phyloP scores from a whole-genome alignment of 75 land plant species.

The Pinus albicaulis region DNA sequence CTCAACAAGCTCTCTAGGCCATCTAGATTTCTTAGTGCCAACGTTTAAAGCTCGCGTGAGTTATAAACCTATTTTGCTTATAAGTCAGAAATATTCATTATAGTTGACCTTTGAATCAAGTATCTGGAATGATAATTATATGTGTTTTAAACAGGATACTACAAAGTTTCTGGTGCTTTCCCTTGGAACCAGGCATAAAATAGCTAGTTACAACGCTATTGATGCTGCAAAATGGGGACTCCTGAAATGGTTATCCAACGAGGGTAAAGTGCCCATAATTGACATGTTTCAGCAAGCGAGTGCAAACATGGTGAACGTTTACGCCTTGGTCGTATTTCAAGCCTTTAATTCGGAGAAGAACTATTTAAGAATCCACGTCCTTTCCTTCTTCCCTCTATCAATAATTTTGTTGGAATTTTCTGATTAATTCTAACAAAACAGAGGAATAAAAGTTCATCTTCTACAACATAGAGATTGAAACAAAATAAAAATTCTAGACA shows the following conservation, averaged over 20 bases:
- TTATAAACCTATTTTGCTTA: not conserved
- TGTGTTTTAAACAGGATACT: not conserved
- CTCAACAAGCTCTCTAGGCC: not conserved
- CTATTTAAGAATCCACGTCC: conserved; percentile 48
- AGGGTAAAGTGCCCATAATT: conserved; percentile 28
- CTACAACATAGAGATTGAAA: too few species aligned
- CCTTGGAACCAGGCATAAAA: conserved; percentile 23
- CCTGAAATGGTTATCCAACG: conserved; percentile 37
- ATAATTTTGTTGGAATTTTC: not conserved
- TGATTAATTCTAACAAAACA: too few species aligned
- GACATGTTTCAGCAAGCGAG: conserved; percentile 42
- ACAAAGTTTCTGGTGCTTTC: conserved; percentile 31
- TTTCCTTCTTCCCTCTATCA: too few species aligned
- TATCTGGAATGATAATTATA: not conserved
- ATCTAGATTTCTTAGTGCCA: not conserved
- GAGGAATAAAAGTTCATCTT: too few species aligned
- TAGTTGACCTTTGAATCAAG: not conserved
- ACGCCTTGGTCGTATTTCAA: conserved; percentile 35
- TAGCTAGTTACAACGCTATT: conserved; percentile 13
- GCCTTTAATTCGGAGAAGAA: conserved; percentile 24
- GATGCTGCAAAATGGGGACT: conserved; percentile 42
- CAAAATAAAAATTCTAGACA: too few species aligned
- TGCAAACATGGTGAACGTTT: conserved; percentile 47
- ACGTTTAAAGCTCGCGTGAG: not conserved
- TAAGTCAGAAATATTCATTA: not conserved